These are phyloP conservation scores for Amyloporia xantha DNA, from an alignment of 768 basidiomycete species.

Conservation along the genomic window DNA sequence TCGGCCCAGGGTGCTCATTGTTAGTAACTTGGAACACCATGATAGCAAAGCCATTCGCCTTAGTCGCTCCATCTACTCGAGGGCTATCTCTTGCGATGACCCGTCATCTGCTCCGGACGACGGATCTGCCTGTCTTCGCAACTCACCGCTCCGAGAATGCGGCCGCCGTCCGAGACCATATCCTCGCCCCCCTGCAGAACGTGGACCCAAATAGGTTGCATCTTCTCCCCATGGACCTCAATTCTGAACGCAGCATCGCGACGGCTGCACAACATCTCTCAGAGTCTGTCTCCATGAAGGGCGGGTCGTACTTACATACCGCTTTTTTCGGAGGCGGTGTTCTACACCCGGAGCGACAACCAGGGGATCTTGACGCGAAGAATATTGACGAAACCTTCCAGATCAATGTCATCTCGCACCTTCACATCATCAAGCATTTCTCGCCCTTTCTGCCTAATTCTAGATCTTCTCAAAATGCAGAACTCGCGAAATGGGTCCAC, in stretches of 20 bases:
- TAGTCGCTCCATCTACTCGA: conserved; percentile 49
- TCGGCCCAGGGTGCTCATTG: too few relatives aligned
- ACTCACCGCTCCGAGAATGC: conserved; percentile 38
- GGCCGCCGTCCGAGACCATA: conserved; percentile 30
- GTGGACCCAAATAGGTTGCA: conserved; percentile 39
- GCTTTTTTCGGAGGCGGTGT: conserved; percentile 52
- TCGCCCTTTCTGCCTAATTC: conserved; percentile 45
- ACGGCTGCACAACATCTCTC: conserved; percentile 39
- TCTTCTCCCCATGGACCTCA: conserved; percentile 44
- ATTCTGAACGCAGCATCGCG: conserved; percentile 43
- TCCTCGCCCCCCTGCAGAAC: conserved; percentile 36
- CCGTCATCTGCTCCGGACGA: conserved; percentile 44
- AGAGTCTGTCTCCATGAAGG: conserved; percentile 15
- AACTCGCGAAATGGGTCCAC: conserved; percentile 53
- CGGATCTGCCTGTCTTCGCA: conserved; percentile 47
- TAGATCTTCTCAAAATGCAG: not conserved
- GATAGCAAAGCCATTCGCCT: conserved; percentile 34
- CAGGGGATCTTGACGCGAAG: conserved; percentile 38
- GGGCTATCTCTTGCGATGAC: conserved; percentile 52
- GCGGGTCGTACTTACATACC: conserved; percentile 40
- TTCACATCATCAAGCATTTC: conserved; percentile 58
- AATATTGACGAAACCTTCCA: conserved; percentile 41
- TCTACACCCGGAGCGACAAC: conserved; percentile 48
- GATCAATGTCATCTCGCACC: conserved; percentile 53
- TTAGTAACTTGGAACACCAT: too few relatives aligned